Evolutionary conservation across 352 stramenopile genomes (phyloP), one percentile per base, ranked within the genome.

Genomic region (Pythium phragmitis): DNA sequence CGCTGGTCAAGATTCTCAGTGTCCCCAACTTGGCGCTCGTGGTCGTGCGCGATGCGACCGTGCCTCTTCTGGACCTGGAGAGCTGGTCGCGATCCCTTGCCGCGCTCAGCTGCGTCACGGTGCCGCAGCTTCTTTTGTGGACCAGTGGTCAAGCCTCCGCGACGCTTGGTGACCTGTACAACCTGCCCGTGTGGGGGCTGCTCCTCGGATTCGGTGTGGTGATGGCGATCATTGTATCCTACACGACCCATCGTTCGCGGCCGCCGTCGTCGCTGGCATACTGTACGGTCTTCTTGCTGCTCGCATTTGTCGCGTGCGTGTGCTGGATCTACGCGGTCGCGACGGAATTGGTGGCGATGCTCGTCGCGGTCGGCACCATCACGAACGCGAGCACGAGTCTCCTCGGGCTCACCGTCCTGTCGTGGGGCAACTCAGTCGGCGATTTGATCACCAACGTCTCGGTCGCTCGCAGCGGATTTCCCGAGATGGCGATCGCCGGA

Each of bases 241-340:
- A 88, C 36, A 71, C 71, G 14, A 91, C 83, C 6, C 84, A 92
- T 57, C 75, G 82, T 9, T 89, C 76, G 28, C 81, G 77, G 8
- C 68, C 80, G 14, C 85, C 81, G 28, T 77, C 68, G 33, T 88
- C 82, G 8, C 39, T 76, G 5, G 64, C 67, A 39, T 69, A 76
- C 43, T 85, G 75, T 39, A 64, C 77, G 14, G 33, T 88, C n/a
- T 77, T 93, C 51, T 74, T 95, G 41, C 63, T 72, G 8, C 65
- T 96, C 21, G 85, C 79, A 6, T 91, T 96, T 28, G 65, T 80
- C 12, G 86, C 93, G 16, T 97, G 87, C 60, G 88, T 97, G 14
- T 83, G 83, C 48, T 98, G 91, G 93, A 97, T 98, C 67, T 98
- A 96, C 70, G 73, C 85, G 2, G 74, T 98, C 37, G 90, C 91